Conservation (phyloP, 164 flowering plant species). For the Berberis vulgaris region DNA sequence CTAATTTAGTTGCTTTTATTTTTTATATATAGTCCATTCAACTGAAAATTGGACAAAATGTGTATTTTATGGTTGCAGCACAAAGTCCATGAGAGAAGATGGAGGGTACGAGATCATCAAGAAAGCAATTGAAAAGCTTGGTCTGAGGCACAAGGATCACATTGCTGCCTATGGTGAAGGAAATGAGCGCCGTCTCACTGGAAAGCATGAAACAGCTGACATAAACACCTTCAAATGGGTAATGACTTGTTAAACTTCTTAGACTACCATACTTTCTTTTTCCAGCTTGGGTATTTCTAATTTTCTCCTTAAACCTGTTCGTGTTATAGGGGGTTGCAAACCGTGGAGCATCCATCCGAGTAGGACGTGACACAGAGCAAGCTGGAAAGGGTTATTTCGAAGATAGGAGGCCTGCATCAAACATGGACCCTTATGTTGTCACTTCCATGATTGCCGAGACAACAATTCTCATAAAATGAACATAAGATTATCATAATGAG, state of each 20-base stretch:
- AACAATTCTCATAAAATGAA: conserved; percentile 26
- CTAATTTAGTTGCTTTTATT: not conserved
- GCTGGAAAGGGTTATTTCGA: conserved; percentile 41
- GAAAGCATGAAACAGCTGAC: conserved; percentile 32
- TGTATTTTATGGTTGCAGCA: conserved; percentile 31
- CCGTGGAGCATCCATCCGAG: conserved; percentile 37
- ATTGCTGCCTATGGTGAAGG: conserved; percentile 68
- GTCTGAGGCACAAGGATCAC: conserved; percentile 72
- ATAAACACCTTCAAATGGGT: conserved; percentile 33
- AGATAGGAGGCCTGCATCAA: conserved; percentile 48
- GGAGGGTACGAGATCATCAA: conserved; percentile 73
- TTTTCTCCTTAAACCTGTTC: not conserved
- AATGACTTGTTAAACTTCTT: not conserved
- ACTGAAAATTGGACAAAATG: not conserved
- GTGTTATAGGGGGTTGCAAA: conserved; percentile 31
- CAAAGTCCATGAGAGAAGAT: conserved; percentile 75
- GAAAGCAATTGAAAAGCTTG: conserved; percentile 78
- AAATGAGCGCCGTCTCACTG: conserved; percentile 31
- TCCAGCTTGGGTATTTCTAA: not conserved
- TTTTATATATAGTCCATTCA: not conserved
- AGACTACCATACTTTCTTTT: not conserved
- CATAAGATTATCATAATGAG: not conserved
- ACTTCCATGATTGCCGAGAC: conserved; percentile 49
- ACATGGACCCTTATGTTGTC: conserved; percentile 44
- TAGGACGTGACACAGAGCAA: conserved; percentile 37